A percentile compares a stretch with the other conserved stretches of the same genome.
Conservation (phyloP, 2,329 filamentous ascomycete genomes). For the Aspergillus transmontanensis region DNA sequence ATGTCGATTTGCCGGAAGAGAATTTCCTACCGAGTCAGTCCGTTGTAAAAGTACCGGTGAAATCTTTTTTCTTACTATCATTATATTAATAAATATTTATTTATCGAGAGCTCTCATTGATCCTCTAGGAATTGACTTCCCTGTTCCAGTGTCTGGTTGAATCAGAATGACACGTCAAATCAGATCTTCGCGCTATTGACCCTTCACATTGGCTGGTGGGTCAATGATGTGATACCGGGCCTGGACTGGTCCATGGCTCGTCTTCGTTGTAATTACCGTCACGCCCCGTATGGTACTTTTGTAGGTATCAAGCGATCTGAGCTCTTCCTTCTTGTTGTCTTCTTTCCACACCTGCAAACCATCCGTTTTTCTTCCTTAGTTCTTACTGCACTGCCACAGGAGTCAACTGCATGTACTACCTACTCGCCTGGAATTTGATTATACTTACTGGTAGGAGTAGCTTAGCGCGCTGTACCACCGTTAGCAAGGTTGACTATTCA, state of each 20-base stretch:
- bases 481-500: background rate
- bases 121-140: slow-evolving; percentile 6
- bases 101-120: background rate
- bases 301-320: background rate
- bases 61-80: background rate
- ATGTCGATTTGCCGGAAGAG: background rate
- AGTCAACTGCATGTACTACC: background rate
- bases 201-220: slow-evolving; percentile 9
- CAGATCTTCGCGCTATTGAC: slow-evolving; percentile 6
- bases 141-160: background rate
- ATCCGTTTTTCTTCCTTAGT: too few relatives aligned
- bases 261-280: background rate
- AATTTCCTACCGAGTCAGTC: background rate
- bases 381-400: background rate
- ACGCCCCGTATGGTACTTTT: slow-evolving; percentile 1
- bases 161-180: slow-evolving; percentile 18
- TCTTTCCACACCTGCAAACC: too few relatives aligned
- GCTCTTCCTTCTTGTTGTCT: background rate
- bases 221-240: slow-evolving; percentile 18
- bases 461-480: background rate
- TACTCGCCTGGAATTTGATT: background rate
- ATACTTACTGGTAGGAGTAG: too few relatives aligned
- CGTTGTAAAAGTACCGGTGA: background rate
- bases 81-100: background rate
- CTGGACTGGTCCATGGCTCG: slow-evolving; percentile 19